Evolutionary conservation across 1,284 basidiomycete species (phyloP).

Genomic region (Inonotus obliquus): DNA sequence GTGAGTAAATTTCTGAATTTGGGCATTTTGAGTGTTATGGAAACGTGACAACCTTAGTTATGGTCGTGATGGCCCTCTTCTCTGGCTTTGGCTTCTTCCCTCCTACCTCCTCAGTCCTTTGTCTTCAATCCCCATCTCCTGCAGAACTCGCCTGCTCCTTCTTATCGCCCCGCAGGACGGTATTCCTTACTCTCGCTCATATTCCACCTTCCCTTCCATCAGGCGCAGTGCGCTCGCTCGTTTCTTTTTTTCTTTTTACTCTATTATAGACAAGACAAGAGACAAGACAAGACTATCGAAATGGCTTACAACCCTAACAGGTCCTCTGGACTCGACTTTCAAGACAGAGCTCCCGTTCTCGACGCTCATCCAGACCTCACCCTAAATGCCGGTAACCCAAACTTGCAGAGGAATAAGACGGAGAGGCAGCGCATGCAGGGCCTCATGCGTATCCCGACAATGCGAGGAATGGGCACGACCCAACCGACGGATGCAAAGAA

Average conservation of each 20-base stretch:
- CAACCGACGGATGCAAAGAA: conserved; percentile 33
- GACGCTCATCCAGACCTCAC: conserved; percentile 52
- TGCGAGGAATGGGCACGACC: conserved; percentile 28
- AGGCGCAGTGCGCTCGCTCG: conserved; percentile 11
- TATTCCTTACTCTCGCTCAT: background rate
- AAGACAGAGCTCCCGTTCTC: conserved; percentile 49
- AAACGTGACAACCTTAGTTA: conserved; percentile 1
- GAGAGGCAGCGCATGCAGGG: conserved; percentile 76
- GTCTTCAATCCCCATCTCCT: background rate
- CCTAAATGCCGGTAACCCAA: conserved; percentile 28
- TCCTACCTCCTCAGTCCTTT: background rate
- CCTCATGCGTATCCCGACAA: conserved; percentile 55
- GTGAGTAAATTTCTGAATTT: background rate
- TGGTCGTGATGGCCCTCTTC: conserved; percentile 5
- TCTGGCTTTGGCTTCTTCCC: too few relatives aligned
- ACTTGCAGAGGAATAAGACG: conserved; percentile 73
- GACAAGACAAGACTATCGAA: conserved; percentile 3
- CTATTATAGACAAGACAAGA: background rate
- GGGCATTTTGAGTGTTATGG: background rate
- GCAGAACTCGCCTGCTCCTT: background rate
- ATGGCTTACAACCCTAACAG: conserved; percentile 32
- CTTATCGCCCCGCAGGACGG: conserved; percentile 9
- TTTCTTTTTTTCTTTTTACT: background rate
- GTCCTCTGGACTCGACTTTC: conserved; percentile 68
- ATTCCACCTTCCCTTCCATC: background rate